Conservation (phyloP, 2,329 filamentous ascomycete genomes). For the Diaporthe longicolla region DNA sequence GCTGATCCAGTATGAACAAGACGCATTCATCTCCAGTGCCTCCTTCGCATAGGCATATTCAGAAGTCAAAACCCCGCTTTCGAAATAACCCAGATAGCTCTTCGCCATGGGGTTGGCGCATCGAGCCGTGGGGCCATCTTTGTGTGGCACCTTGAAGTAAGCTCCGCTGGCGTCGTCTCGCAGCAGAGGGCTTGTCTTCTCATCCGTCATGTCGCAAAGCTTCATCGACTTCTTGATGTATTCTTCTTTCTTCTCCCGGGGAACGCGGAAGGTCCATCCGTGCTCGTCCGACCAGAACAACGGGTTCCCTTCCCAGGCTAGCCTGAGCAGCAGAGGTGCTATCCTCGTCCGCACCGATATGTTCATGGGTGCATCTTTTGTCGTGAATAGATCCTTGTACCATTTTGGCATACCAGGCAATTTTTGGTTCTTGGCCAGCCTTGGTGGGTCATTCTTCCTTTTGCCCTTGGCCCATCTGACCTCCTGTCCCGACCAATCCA, state of each 20-base stretch:
- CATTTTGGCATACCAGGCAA: slow-evolving; percentile 94
- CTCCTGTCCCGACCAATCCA: slow-evolving; percentile 96
- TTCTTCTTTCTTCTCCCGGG: slow-evolving; percentile 69
- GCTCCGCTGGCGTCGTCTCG: slow-evolving; percentile 74
- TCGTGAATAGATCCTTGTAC: slow-evolving; percentile 92
- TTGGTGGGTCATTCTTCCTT: slow-evolving; percentile 84
- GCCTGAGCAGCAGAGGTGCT: slow-evolving; percentile 84
- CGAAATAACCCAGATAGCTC: slow-evolving; percentile 90
- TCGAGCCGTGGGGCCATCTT: slow-evolving; percentile 88
- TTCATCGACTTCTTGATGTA: slow-evolving; percentile 81
- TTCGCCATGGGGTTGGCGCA: slow-evolving; percentile 93
- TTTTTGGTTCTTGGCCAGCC: slow-evolving; percentile 87
- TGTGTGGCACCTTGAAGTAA: slow-evolving; percentile 97
- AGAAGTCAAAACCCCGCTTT: slow-evolving; percentile 88
- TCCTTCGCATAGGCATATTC: slow-evolving; percentile 93
- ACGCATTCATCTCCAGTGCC: slow-evolving; percentile 97
- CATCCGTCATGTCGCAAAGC: slow-evolving; percentile 82
- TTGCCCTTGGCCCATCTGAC: slow-evolving; percentile 92
- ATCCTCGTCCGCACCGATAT: slow-evolving; percentile 90
- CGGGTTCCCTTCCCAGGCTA: slow-evolving; percentile 91
- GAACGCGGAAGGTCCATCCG: slow-evolving; percentile 92
- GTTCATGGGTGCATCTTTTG: slow-evolving; percentile 76
- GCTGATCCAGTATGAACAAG: slow-evolving; percentile 99
- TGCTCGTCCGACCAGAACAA: slow-evolving; percentile 93
- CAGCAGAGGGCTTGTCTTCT: slow-evolving; percentile 72